Percentiles rank a stretch among this genome's conserved stretches.
Conservation (phyloP, 768 basidiomycete genomes). For the Guyanaporus albipodus region DNA sequence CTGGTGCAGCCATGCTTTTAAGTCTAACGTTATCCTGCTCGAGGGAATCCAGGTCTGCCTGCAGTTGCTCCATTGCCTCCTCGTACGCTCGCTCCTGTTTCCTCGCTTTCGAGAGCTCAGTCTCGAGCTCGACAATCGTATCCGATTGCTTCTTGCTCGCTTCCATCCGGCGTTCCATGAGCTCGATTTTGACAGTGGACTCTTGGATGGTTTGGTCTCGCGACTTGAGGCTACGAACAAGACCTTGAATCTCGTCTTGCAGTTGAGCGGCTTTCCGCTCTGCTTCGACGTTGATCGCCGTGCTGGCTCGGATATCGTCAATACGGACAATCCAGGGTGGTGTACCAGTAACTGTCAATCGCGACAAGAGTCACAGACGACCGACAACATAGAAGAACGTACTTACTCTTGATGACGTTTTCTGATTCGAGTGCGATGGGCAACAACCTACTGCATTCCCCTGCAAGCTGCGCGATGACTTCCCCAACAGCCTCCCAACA, state of each 20-base stretch:
- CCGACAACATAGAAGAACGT: neutral
- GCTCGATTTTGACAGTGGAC: constrained; percentile 84
- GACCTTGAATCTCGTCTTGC: constrained; percentile 85
- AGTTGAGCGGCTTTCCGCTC: constrained; percentile 83
- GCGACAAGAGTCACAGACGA: neutral
- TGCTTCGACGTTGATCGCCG: constrained; percentile 87
- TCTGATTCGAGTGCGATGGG: constrained; percentile 71
- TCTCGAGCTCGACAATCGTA: constrained; percentile 74
- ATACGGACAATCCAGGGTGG: constrained; percentile 86
- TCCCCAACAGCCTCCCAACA: constrained; percentile 77
- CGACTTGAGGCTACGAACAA: constrained; percentile 78
- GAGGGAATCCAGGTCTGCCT: constrained; percentile 79
- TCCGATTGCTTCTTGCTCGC: constrained; percentile 89
- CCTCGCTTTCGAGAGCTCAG: constrained; percentile 70
- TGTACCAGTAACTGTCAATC: constrained; percentile 57
- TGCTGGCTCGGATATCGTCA: constrained; percentile 74
- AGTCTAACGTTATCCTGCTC: constrained; percentile 88
- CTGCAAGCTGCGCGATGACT: constrained; percentile 63
- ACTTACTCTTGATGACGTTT: constrained; percentile 74
- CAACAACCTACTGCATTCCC: constrained; percentile 67
- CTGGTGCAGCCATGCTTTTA: constrained; percentile 62
- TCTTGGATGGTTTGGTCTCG: constrained; percentile 92
- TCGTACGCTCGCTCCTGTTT: constrained; percentile 89
- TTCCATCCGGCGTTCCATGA: constrained; percentile 93
- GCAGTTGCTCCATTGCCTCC: constrained; percentile 91